Evolutionary conservation across 768 basidiomycete genomes (phyloP).

Genomic region (Tricholoma sp.): DNA sequence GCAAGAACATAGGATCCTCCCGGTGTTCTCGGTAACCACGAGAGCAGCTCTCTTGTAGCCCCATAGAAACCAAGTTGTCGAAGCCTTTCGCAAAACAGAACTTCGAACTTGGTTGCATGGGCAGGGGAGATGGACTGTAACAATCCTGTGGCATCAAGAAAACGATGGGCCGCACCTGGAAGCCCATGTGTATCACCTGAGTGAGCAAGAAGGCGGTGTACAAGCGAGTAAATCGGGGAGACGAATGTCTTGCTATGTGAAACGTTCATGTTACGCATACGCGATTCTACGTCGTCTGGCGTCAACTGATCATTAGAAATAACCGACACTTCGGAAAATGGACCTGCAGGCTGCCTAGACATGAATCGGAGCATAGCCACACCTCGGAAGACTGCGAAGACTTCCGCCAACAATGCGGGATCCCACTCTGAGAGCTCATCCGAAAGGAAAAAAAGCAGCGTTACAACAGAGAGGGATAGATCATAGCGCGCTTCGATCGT

Average conservation of each 20-base stretch:
- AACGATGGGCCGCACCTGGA: conserved; percentile 61
- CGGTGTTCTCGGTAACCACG: conserved; percentile 76
- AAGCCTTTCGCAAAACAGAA: conserved; percentile 66
- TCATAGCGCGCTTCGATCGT: conserved; percentile 74
- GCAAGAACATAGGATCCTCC: conserved; percentile 71
- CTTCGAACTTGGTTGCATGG: conserved; percentile 61
- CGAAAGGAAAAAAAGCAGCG: conserved; percentile 66
- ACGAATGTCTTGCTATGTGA: conserved; percentile 42
- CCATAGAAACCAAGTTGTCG: conserved; percentile 57
- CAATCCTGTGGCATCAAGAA: conserved; percentile 61
- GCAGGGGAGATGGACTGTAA: conserved; percentile 67
- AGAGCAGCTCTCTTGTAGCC: conserved; percentile 58
- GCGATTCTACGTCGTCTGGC: conserved; percentile 60
- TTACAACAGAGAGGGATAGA: conserved; percentile 58
- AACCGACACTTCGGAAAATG: conserved; percentile 17
- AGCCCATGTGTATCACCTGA: conserved; percentile 43
- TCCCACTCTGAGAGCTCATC: conserved; percentile 62
- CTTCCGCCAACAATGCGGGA: conserved; percentile 59
- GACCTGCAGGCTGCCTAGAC: conserved; percentile 50
- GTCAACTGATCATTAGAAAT: conserved; percentile 5
- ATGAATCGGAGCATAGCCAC: conserved; percentile 65
- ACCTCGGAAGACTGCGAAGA: conserved; percentile 78
- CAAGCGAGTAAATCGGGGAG: conserved; percentile 53
- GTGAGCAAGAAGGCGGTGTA: conserved; percentile 57
- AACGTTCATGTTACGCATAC: conserved; percentile 72